Evolutionary conservation across 2,329 filamentous ascomycete species (phyloP), one percentile per base, ranked within the genome.

Genomic region (Chrysosporium keratinophilum): DNA sequence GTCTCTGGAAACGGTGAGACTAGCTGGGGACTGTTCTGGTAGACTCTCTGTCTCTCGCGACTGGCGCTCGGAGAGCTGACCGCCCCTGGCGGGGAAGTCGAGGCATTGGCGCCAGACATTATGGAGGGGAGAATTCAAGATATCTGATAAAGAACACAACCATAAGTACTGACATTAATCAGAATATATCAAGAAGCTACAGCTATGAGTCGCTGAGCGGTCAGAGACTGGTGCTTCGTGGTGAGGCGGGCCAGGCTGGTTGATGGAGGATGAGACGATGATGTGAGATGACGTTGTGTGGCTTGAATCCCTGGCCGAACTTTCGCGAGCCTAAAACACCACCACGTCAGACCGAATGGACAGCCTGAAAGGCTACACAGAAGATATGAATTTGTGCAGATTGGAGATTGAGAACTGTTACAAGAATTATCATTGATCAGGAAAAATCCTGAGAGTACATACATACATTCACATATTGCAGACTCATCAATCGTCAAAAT

Each of bases 101-200:
- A 35, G 14, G 17, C 12, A 31, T 54, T 49, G 44, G 28, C 34
- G 35, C 43, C 43, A 23, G 51, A 54, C 51, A 54, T 54, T 54
- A 54, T 28, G 51, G 51, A 28, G 51, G 51, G 35, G 43, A 44
- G 28, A 37, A 54, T 23, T 54, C 51, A 37, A 49, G 39, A n/a
- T 37, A 37, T 17, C 37, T 14, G 15, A 54, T 10, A 10, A 1
- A 34, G 31, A 17, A 42, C 17, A 34, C 15, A 20, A 17, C 17
- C 51, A 54, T 54, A 42, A 15, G 51, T 48, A 42, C 39, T 44
- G 44, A 54, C 51, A 54, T 54, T n/a, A 48, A 43, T 37, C 37
- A 37, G 42, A 41, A 12, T 4, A 6, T 23, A 20, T 35, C 39
- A 28, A 41, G 35, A 41, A 31, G 17, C 17, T 10, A 33, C 40